A percentile compares a stretch with the other conserved stretches of the same genome.
Evolutionary conservation across 768 basidiomycete genomes (phyloP).

Genomic region (Hericium erinaceus): DNA sequence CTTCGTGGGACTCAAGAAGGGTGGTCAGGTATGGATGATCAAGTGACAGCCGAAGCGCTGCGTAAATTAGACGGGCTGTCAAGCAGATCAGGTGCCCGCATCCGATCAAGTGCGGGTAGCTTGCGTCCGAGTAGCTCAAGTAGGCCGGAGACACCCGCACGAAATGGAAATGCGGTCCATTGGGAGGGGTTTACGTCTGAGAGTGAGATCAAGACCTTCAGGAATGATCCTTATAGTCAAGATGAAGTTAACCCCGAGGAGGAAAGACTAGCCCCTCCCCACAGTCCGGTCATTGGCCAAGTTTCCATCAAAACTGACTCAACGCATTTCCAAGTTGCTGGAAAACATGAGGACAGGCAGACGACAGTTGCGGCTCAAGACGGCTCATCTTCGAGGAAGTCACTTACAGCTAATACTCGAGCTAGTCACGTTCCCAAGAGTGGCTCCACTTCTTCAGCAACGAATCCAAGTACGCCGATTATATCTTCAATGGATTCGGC

Average conservation of each 20-base stretch:
- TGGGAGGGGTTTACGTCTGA: slow-evolving; percentile 55
- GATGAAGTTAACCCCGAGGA: slow-evolving; percentile 38
- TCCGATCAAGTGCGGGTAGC: slow-evolving; percentile 59
- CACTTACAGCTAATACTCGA: slow-evolving; percentile 44
- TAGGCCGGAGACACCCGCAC: slow-evolving; percentile 61
- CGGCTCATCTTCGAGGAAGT: slow-evolving; percentile 67
- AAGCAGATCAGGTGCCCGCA: slow-evolving; percentile 57
- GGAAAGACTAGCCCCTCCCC: slow-evolving; percentile 28
- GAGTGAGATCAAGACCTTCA: slow-evolving; percentile 27
- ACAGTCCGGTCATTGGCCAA: slow-evolving; percentile 23
- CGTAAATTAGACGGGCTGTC: slow-evolving; percentile 87
- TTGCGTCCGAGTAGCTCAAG: slow-evolving; percentile 45
- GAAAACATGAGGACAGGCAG: too few relatives aligned
- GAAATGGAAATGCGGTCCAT: slow-evolving; percentile 40
- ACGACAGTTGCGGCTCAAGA: slow-evolving; percentile 23
- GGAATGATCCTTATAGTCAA: slow-evolving; percentile 28
- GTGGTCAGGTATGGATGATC: slow-evolving; percentile 82
- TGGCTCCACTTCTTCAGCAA: slow-evolving; percentile 84
- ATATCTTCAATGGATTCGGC: slow-evolving; percentile 82
- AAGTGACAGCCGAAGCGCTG: slow-evolving; percentile 83
- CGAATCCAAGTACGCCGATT: slow-evolving; percentile 66
- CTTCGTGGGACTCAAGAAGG: slow-evolving; percentile 84
- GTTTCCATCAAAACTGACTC: slow-evolving; percentile 9
- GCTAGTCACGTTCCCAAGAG: slow-evolving; percentile 80
- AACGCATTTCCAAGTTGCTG: too few relatives aligned